These are phyloP conservation scores for Ustilago sp. DNA, from an alignment of 1,284 basidiomycete species.

Conservation along the genomic window DNA sequence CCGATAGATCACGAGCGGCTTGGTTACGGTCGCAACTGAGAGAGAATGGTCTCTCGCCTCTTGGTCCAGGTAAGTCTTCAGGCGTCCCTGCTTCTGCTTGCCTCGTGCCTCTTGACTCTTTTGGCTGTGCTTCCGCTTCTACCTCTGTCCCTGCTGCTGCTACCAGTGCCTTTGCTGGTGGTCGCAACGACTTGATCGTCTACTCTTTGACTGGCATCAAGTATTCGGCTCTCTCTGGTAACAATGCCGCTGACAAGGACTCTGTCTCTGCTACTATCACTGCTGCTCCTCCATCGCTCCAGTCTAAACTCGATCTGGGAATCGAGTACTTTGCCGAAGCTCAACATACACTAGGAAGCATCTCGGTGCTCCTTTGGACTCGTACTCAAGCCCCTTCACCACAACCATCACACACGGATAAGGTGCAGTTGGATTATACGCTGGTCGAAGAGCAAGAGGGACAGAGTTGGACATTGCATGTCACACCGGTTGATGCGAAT, in stretches of 20 bases:
- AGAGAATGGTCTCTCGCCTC: slow-evolving; percentile 10
- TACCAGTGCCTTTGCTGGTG: slow-evolving; percentile 4
- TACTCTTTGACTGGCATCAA: slow-evolving; percentile 1
- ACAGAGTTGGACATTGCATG: slow-evolving; percentile 12
- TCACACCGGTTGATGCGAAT: slow-evolving; percentile 13
- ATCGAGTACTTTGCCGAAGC: slow-evolving; percentile 49
- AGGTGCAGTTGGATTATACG: slow-evolving; percentile 20
- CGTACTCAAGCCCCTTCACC: background rate
- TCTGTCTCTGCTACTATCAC: slow-evolving; percentile 5
- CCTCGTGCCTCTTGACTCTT: background rate
- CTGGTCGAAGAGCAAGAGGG: background rate
- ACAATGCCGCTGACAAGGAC: slow-evolving; percentile 31
- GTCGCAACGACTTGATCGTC: slow-evolving; percentile 11
- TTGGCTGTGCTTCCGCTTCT: slow-evolving; percentile 4
- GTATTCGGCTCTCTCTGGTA: background rate
- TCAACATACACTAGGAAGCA: slow-evolving; percentile 33
- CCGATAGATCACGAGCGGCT: slow-evolving; percentile 20
- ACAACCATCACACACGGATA: background rate
- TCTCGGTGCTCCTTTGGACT: slow-evolving; percentile 44
- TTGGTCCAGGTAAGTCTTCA: slow-evolving; percentile 30
- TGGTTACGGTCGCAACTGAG: slow-evolving; percentile 22
- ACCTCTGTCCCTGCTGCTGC: slow-evolving; percentile 15
- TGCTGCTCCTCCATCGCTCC: background rate
- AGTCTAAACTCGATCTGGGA: slow-evolving; percentile 28
- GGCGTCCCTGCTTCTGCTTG: slow-evolving; percentile 2